Conservation (phyloP, 225 moss, liverwort and hornwort genomes). For the Marchantia paleacea region DNA sequence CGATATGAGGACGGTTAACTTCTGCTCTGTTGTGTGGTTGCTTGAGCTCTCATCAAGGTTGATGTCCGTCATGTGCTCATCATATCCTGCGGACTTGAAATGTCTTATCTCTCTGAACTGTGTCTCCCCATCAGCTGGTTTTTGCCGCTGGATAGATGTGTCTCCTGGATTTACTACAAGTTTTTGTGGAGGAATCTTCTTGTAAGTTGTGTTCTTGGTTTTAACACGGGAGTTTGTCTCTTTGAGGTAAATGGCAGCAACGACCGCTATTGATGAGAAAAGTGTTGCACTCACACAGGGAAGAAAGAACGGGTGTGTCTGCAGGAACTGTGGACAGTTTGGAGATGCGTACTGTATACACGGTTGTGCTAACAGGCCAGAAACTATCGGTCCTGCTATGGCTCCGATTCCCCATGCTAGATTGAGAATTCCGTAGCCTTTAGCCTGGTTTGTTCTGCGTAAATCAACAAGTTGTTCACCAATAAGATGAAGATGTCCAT, state of each 20-base stretch:
- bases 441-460: conserved; percentile 83
- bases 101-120: conserved; percentile 12
- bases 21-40: conserved; percentile 34
- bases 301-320: conserved; percentile 65
- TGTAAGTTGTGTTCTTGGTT: conserved; percentile 21
- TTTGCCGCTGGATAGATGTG: not conserved
- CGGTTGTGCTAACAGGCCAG: conserved; percentile 71
- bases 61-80: conserved; percentile 12
- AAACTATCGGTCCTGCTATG: conserved; percentile 65
- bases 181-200: conserved; percentile 11
- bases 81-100: not conserved
- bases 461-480: conserved; percentile 24
- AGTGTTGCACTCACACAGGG: conserved; percentile 71
- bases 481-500: not conserved
- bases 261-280: conserved; percentile 50
- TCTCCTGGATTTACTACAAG: not conserved
- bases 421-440: conserved; percentile 79
- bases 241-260: conserved; percentile 52
- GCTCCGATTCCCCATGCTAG: conserved; percentile 88
- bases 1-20: conserved; percentile 49
- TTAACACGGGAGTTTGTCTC: conserved; percentile 52
- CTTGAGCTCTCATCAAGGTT: conserved; percentile 26
- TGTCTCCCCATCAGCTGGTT: not conserved
- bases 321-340: conserved; percentile 49
- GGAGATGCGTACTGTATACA: conserved; percentile 58